A percentile compares a stretch with the other conserved stretches of the same genome.
phyloP scores from a whole-genome alignment of 352 stramenopile genomes.

The Pythium aristosporum region DNA sequence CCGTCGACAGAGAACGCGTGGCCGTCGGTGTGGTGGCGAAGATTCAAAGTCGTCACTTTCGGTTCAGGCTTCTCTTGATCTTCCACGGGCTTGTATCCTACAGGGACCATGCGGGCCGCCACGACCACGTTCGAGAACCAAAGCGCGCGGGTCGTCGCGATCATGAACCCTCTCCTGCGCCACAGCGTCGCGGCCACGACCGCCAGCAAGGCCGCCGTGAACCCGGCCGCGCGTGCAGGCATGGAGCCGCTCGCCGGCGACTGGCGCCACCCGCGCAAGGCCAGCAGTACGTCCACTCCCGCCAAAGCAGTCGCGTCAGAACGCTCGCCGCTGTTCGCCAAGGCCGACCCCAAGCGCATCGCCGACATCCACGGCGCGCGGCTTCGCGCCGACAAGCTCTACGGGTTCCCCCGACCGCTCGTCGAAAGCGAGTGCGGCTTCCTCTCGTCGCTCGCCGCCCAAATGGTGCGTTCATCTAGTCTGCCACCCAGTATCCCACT shows the following conservation, averaged over 20 bases:
- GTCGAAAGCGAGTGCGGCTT: conserved; percentile 30
- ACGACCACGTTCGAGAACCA: conserved; percentile 40
- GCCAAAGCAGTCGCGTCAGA: conserved; percentile 10
- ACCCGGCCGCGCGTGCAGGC: conserved; percentile 13
- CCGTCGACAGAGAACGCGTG: background rate
- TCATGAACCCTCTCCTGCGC: conserved; percentile 18
- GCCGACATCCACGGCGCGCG: conserved; percentile 22
- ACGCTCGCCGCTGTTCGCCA: conserved; percentile 20
- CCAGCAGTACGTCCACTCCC: background rate
- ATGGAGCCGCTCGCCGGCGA: conserved; percentile 9
- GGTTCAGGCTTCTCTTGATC: too few species aligned
- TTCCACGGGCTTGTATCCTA: too few species aligned
- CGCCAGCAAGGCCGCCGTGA: background rate
- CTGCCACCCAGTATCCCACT: background rate
- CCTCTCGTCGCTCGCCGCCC: conserved; percentile 31
- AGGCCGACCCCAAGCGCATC: conserved; percentile 19
- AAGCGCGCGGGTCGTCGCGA: conserved; percentile 18
- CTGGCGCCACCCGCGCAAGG: background rate
- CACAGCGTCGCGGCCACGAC: background rate
- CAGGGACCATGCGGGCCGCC: conserved; percentile 35
- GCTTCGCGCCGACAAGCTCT: conserved; percentile 19
- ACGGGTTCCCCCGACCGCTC: conserved; percentile 28
- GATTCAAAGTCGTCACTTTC: background rate
- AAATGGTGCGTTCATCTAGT: conserved; percentile 31
- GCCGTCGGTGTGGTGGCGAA: background rate